Percentiles rank a stretch among this genome's conserved stretches.
phyloP scores from a whole-genome alignment of 371 early-diverging fungal genomes.

The Coemansia sp. region DNA sequence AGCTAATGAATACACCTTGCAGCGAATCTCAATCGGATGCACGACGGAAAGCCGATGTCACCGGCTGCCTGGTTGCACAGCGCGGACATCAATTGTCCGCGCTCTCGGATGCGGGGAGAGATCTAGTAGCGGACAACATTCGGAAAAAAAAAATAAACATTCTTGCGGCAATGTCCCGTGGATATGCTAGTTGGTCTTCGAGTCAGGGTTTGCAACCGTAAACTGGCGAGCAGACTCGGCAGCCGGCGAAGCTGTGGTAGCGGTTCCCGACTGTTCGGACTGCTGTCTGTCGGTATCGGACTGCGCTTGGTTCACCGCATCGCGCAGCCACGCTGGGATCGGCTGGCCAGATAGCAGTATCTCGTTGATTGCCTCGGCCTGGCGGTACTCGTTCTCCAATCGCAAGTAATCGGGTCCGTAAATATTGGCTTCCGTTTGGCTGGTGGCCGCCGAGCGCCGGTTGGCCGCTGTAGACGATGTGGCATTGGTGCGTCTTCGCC shows the following conservation, averaged over 20 bases:
- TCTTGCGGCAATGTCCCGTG: not conserved
- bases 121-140: not conserved
- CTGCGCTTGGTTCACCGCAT: constrained; percentile 41
- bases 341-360: constrained; percentile 48
- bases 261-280: not conserved
- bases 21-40: no score
- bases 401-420: constrained; percentile 38
- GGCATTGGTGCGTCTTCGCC: constrained; percentile 21
- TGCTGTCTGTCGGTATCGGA: not conserved
- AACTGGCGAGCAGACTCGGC: constrained; percentile 1
- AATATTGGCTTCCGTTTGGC: constrained; percentile 13
- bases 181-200: not conserved
- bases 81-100: not conserved
- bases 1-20: no score
- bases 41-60: not conserved
- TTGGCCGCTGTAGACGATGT: not conserved
- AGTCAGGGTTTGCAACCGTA: constrained; percentile 4
- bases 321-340: constrained; percentile 45
- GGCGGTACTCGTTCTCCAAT: constrained; percentile 44
- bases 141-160: not conserved
- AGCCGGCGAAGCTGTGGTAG: not conserved
- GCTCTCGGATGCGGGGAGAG: not conserved
- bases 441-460: constrained; percentile 14
- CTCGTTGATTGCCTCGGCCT: constrained; percentile 47
- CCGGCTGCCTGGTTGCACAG: not conserved